These are phyloP conservation scores for Trametes punicea DNA, from an alignment of 768 basidiomycete genomes.

Conservation along the genomic window DNA sequence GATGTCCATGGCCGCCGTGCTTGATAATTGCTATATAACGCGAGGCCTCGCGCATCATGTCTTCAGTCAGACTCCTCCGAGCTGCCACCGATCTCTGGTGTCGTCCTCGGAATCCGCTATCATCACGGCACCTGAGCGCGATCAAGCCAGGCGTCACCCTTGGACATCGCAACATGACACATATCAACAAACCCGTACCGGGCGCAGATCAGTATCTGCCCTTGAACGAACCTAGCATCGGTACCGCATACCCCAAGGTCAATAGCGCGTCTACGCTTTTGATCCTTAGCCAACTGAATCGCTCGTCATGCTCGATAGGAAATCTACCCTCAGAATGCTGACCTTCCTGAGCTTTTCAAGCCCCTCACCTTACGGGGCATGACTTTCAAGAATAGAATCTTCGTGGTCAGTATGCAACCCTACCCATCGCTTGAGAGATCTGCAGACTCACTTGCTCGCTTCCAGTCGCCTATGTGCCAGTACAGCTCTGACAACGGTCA, in stretches of 20 bases:
- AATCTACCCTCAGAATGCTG: slow-evolving; percentile 44
- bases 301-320: slow-evolving; percentile 24
- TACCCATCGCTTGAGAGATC: not conserved
- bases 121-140: no score
- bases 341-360: slow-evolving; percentile 59
- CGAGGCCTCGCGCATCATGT: not conserved
- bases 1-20: not conserved
- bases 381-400: slow-evolving; percentile 74
- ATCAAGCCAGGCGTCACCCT: not conserved
- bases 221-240: slow-evolving; percentile 56
- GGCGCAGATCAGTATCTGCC: slow-evolving; percentile 55
- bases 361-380: slow-evolving; percentile 58
- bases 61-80: no score
- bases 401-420: slow-evolving; percentile 43
- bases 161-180: slow-evolving; percentile 10
- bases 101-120: no score
- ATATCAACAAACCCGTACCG: slow-evolving; percentile 47
- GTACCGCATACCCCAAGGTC: slow-evolving; percentile 38
- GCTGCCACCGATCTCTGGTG: no score
- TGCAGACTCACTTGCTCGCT: not conserved
- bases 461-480: slow-evolving; percentile 76
- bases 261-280: slow-evolving; percentile 16
- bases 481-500: slow-evolving; percentile 74
- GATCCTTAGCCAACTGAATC: slow-evolving; percentile 15
- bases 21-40: not conserved